A percentile compares a stretch with the other conserved stretches of the same genome.
phyloP scores from a whole-genome alignment of 2,329 filamentous ascomycete species.

The Arthrobotrys sinensis region DNA sequence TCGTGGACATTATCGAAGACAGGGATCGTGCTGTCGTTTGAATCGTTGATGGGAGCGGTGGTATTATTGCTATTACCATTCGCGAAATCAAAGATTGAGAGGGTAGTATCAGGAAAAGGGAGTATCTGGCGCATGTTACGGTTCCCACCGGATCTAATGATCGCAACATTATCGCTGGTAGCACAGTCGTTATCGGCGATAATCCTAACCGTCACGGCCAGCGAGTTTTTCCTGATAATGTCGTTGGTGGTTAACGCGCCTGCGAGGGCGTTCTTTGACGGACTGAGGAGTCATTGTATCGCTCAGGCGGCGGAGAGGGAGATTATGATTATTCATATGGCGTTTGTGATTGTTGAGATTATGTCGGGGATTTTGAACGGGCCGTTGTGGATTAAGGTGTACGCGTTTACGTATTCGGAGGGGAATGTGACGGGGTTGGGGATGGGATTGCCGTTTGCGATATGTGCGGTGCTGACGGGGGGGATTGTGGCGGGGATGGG shows the following conservation, averaged over 20 bases:
- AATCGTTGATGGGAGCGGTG: constrained; percentile 46
- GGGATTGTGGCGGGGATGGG: constrained; percentile 33
- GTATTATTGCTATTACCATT: constrained; percentile 38
- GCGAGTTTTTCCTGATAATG: constrained; percentile 27
- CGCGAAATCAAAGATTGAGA: constrained; percentile 27
- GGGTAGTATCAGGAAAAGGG: constrained; percentile 7
- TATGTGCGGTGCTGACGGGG: constrained; percentile 42
- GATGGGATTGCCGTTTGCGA: constrained; percentile 54
- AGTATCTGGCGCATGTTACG: constrained; percentile 21
- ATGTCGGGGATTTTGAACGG: constrained; percentile 56
- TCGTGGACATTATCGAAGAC: constrained; percentile 56
- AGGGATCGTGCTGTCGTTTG: constrained; percentile 55
- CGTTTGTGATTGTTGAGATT: constrained; percentile 55
- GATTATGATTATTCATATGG: constrained; percentile 58
- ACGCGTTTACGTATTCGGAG: constrained; percentile 55
- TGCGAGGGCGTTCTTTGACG: constrained; percentile 48
- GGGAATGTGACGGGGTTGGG: constrained; percentile 53
- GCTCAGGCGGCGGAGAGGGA: constrained; percentile 42
- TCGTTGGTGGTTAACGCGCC: constrained; percentile 54
- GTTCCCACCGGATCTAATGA: constrained; percentile 52
- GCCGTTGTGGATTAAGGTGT: constrained; percentile 58
- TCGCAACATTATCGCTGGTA: constrained; percentile 36
- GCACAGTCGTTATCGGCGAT: constrained; percentile 23
- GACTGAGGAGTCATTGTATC: constrained; percentile 46
- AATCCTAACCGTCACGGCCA: constrained; percentile 35